Percentiles rank a stretch among this genome's conserved stretches.
Evolutionary conservation across 192 early-diverging fungal genomes (phyloP).

Genomic region (Podila verticillata): DNA sequence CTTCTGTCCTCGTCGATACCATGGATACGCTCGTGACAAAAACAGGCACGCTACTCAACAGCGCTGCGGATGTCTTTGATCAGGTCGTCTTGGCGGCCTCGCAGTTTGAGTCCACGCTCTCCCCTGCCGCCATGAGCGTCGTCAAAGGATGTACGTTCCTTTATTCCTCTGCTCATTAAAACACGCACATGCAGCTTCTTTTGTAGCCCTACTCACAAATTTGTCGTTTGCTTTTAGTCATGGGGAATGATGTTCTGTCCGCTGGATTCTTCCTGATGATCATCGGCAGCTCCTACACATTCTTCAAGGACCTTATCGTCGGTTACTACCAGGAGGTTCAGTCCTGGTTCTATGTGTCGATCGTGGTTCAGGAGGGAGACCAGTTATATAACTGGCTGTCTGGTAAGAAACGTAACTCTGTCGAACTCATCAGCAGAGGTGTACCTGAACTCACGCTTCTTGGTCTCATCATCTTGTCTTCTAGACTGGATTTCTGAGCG

Average conservation of each 20-base stretch:
- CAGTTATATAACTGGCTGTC: conserved; percentile 47
- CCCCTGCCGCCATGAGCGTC: conserved; percentile 1
- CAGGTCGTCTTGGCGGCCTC: background rate
- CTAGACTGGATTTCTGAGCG: conserved; percentile 50
- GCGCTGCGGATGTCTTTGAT: conserved; percentile 3
- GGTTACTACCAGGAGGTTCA: conserved; percentile 37
- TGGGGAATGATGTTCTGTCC: conserved; percentile 49
- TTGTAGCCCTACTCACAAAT: background rate
- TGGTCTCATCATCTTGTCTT: too few relatives aligned
- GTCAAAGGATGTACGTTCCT: conserved; percentile 1
- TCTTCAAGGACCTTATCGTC: conserved; percentile 38
- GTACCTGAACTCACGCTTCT: background rate
- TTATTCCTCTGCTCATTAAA: background rate
- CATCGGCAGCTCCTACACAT: conserved; percentile 39
- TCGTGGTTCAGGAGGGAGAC: conserved; percentile 47
- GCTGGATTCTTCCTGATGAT: conserved; percentile 52
- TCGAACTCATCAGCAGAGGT: conserved; percentile 5
- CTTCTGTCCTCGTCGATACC: conserved; percentile 10
- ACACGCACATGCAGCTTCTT: background rate
- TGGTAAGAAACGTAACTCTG: conserved; percentile 15
- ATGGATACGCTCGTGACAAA: background rate
- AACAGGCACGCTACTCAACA: conserved; percentile 2
- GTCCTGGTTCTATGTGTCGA: conserved; percentile 50
- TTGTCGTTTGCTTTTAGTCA: conserved; percentile 2
- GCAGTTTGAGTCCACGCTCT: background rate